Base-by-base conservation (phyloP, 176 grass and related monocot species). In the Eremochloa ophiuroides region DNA sequence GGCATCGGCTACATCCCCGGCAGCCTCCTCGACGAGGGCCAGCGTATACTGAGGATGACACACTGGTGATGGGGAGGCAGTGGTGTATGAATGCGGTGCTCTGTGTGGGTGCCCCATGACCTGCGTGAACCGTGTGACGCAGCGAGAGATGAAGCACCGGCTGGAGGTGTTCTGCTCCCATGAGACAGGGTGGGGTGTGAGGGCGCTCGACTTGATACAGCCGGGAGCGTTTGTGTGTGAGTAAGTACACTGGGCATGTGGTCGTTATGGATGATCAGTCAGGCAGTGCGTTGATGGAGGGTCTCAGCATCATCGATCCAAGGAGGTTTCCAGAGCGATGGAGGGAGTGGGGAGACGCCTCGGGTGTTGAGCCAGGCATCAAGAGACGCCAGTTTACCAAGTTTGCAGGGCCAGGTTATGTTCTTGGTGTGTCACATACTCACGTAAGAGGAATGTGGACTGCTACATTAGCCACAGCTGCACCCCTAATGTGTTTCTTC, bases 311-410 rank as follows among this genome's bases (percentile, higher is more conserved):
- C 59, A 81, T 87, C 4, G 74, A 93, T 25, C 95, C 92, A 1
- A 81, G 47, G 66, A 87, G 75, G 66, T 93, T 98, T n/a, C 90
- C 85, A 5, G 40, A 78, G 75, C 89, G 88, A 80, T 98, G 95
- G 95, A 84, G 3, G 18, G 90, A 98, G 74, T 98, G 92, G 92
- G 95, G 95, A 64, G 81, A 98, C 74, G 82, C 88, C 40, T 98
- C 92, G 1, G 67, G 48, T 6, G 60, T 56, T 3, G 86, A 79
- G 23, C 78, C 82, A 29, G 61, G 79, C 30, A 43, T 79, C 14
- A 46, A 14, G 83, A 26, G 15, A 13, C 62, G 62, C 40, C 80
- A 39, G 2, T 88, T 76, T 26, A 14, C 84, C 26, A 13, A 35
- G 5, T 77, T 87, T 22, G 43, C 34, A 18, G 64, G 66, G 62